Percentiles rank a stretch among this genome's conserved stretches.
phyloP scores from a whole-genome alignment of 495 filamentous ascomycete genomes.

The Podospora fimiseda region DNA sequence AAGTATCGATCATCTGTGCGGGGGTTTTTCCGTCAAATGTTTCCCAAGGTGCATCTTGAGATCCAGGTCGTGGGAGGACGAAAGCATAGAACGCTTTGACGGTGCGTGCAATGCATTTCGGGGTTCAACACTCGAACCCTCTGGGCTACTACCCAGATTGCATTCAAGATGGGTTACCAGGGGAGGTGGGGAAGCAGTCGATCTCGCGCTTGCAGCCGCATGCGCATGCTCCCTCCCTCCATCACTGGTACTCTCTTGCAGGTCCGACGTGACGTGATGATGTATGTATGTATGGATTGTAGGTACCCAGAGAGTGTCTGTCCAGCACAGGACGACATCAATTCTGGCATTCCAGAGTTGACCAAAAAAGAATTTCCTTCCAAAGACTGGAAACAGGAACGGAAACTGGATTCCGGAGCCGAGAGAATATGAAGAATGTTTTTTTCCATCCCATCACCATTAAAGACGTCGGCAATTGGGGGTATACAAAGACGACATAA shows the following conservation, averaged over 20 bases:
- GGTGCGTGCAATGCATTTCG: slow-evolving; percentile 16
- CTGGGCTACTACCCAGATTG: background rate
- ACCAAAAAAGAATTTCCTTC: background rate
- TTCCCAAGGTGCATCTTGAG: background rate
- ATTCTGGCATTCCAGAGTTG: too few species aligned
- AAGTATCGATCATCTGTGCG: slow-evolving; percentile 7
- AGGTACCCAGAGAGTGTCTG: background rate
- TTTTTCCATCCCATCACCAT: slow-evolving; percentile 4
- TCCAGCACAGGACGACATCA: too few species aligned
- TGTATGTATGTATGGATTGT: background rate
- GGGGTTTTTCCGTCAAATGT: background rate
- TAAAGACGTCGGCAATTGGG: slow-evolving; percentile 24
- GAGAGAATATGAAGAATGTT: background rate
- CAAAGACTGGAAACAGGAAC: too few species aligned
- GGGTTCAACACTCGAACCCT: slow-evolving; percentile 8
- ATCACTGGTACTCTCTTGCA: slow-evolving; percentile 9
- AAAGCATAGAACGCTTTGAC: slow-evolving; percentile 24
- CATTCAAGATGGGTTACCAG: slow-evolving; percentile 1
- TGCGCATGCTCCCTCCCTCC: slow-evolving; percentile 6
- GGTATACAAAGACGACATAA: slow-evolving; percentile 23
- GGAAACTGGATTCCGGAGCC: background rate
- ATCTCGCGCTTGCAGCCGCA: slow-evolving; percentile 31
- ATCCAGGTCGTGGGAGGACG: background rate
- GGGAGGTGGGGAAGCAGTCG: slow-evolving; percentile 15
- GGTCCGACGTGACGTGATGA: background rate